Conservation (phyloP, 176 grass and related monocot species). For the Cenchrus purpureus region DNA sequence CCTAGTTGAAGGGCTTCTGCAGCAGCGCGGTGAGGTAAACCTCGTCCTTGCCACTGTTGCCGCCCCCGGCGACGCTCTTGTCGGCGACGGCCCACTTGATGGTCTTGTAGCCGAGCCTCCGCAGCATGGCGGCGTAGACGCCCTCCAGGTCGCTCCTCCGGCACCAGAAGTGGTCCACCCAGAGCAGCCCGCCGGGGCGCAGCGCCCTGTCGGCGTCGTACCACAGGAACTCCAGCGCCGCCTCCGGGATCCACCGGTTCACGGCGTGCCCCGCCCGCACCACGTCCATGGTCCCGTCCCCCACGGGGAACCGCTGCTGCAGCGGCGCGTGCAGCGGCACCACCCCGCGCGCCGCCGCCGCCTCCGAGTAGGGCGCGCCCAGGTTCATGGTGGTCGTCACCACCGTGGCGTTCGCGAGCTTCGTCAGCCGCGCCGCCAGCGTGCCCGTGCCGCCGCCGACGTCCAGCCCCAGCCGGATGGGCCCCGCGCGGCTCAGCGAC, state of each 20-base stretch:
- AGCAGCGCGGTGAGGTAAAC: slow-evolving; percentile 88
- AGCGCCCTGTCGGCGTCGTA: slow-evolving; percentile 89
- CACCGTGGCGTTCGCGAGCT: slow-evolving; percentile 74
- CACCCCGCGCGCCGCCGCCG: slow-evolving; percentile 70
- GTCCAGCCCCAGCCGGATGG: slow-evolving; percentile 81
- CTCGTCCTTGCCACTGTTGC: slow-evolving; percentile 49
- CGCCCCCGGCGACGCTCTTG: slow-evolving; percentile 48
- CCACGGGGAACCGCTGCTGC: slow-evolving; percentile 83
- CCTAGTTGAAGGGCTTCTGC: slow-evolving; percentile 66
- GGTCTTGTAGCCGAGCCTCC: slow-evolving; percentile 62
- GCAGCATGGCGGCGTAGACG: slow-evolving; percentile 66
- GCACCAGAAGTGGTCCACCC: slow-evolving; percentile 97
- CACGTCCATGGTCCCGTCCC: slow-evolving; percentile 77
- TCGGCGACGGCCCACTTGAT: slow-evolving; percentile 82
- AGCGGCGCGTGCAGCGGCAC: slow-evolving; percentile 87
- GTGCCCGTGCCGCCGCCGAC: slow-evolving; percentile 80
- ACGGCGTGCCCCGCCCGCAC: slow-evolving; percentile 88
- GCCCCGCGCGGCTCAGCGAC: slow-evolving; percentile 64
- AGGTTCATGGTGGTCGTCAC: slow-evolving; percentile 86
- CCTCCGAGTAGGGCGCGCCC: slow-evolving; percentile 83
- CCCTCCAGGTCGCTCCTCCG: slow-evolving; percentile 58
- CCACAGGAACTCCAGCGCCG: slow-evolving; percentile 80
- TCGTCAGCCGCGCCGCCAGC: slow-evolving; percentile 74
- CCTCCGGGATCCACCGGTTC: slow-evolving; percentile 92
- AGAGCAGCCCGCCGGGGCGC: slow-evolving; percentile 75